phyloP scores from a whole-genome alignment of 805 yeast genomes.

The Suhomyces sp. region DNA sequence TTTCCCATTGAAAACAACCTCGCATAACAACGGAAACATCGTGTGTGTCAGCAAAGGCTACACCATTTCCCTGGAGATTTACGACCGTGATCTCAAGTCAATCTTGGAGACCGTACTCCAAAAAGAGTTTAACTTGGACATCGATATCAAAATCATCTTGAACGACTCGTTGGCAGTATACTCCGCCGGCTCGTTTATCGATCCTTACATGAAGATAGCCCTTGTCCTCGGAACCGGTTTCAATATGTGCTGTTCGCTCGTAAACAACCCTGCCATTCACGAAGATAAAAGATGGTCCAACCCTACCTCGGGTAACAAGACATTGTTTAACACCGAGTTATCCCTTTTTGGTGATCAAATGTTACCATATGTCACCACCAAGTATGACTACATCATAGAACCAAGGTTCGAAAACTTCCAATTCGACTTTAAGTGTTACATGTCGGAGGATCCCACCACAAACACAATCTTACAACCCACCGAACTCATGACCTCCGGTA shows the following conservation, averaged over 20 bases:
- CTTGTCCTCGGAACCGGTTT: constrained; percentile 70
- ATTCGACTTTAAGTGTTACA: constrained; percentile 27
- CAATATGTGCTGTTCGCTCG: constrained; percentile 49
- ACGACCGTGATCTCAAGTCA: constrained; percentile 39
- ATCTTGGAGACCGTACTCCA: constrained; percentile 38
- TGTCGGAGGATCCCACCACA: constrained; percentile 26
- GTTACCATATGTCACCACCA: constrained; percentile 32
- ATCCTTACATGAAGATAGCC: constrained; percentile 43
- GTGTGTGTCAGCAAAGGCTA: constrained; percentile 64
- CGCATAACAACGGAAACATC: constrained; percentile 46
- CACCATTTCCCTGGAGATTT: constrained; percentile 42
- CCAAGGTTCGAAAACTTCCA: constrained; percentile 22
- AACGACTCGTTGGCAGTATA: constrained; percentile 70
- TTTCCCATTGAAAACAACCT: constrained; percentile 48
- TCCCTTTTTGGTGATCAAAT: constrained; percentile 51
- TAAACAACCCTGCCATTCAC: constrained; percentile 15
- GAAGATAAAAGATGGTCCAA: constrained; percentile 11
- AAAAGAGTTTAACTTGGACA: constrained; percentile 20
- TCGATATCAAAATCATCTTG: constrained; percentile 46
- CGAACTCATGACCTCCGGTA: constrained; percentile 54
- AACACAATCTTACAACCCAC: constrained; percentile 50
- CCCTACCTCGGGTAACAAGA: constrained; percentile 8
- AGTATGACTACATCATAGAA: constrained; percentile 42
- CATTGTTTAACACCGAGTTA: constrained; percentile 52
- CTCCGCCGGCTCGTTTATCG: constrained; percentile 49